Base-by-base conservation (phyloP, 305 asterid species). In the Fraxinus latifolia region DNA sequence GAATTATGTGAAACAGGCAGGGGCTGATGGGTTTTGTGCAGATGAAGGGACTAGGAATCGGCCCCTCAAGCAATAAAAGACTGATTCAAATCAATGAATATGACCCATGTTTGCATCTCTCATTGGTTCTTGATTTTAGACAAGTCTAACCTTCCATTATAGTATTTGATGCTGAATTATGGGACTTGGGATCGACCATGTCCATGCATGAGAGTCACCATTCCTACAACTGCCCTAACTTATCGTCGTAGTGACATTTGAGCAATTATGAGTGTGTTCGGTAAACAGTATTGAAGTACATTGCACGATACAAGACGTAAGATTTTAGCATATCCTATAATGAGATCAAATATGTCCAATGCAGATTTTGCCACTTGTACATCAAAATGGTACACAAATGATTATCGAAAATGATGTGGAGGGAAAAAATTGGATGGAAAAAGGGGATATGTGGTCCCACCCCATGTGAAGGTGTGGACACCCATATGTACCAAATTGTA, bases 11-110 rank as follows among this genome's bases (percentile, higher is more conserved):
- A 58, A 77, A 78, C 79, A 65, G 73, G 73, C 73, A 23, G 73
- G n/a, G 33, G n/a, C 17, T 65, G 73, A 65, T 65, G 73, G 33
- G n/a, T 65, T 78, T 32, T 29, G 53, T 74, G 84, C 76, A 80
- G 80, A 74, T 81, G 90, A 87, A 83, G 85, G 80, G 92, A 85
- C 89, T 83, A 74, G 29, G 80, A 4, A 72, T 67, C 77, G 93
- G 94, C 77, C 93, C 95, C 93, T 87, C 88, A 3, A 74, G 87
- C 89, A 87, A 81, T 89, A 68, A 89, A 90, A 65, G 85, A 82
- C 55, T 33, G 58, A 83, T 80, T 83, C 85, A 77, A 87, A 65
- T 65, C 17, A 27, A 65, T 65, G 89, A 83, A 81, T 81, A 80
- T 47, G 93, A 90, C 94, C 93, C 89, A 74, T 53, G 73, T 83